Evolutionary conservation across 352 stramenopile species (phyloP), one percentile per base, ranked within the genome.

Genomic region (Pythium rhizo-oryzae): DNA sequence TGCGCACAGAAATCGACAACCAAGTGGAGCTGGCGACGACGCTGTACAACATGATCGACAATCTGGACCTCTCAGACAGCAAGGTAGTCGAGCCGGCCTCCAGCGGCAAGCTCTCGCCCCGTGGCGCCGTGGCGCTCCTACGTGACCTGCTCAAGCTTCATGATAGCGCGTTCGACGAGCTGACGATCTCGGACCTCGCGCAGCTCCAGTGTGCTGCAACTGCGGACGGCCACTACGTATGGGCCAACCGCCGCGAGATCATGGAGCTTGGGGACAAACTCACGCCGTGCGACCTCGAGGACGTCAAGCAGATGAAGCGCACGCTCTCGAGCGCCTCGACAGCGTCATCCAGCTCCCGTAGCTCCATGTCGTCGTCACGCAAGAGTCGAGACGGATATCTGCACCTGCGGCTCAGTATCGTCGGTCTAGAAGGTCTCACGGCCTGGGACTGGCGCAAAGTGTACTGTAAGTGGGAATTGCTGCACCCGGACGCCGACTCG

Each of bases 161-260:
- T 39, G 33, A 73, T n/a, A 24, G 25, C 19, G 35, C 46, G 0
- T 65, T 73, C 12, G 60, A 73, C 37, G 67, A 69, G 59, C 54
- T 69, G 8, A 53, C 16, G 8, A 60, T 73, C 54, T 54, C 60
- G 8, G 46, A 65, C 15, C 25, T 69, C 21, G 13, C 67, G 4
- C 56, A 73, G 15, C 67, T 73, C 1, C 41, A 73, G 67, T 73
- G 67, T 30, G 60, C 60, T 0, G 59, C 47, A 7, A 72, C 59
- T 4, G 47, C 54, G 8, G 49, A 59, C 8, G 67, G 67, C 16
- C 35, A 59, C 37, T 73, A 61, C 39, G n/a, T 73, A 0, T 73
- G 67, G 67, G 60, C 59, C 8, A 39, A 65, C 33, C 53, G 35
- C 37, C 33, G 59, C 15, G 67, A 73, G 39, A 68, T 73, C 54